Evolutionary conservation across 495 filamentous ascomycete species (phyloP).

Genomic region (Penicillium coprophilum): DNA sequence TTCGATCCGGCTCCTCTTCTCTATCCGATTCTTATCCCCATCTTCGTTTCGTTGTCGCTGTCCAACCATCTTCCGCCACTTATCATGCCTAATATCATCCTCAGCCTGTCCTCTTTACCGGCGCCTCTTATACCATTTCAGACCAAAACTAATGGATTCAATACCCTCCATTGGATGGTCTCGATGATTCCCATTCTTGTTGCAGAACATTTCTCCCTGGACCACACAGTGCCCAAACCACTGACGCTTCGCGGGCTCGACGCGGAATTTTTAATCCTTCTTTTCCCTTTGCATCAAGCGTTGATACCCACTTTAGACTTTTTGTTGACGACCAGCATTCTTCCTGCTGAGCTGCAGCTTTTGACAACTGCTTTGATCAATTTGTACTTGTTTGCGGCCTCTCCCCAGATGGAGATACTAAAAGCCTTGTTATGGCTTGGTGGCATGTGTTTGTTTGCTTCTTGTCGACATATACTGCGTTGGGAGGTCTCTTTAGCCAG

Average conservation of each 20-base stretch:
- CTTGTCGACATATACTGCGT: conserved; percentile 71
- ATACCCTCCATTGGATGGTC: conserved; percentile 70
- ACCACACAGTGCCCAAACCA: conserved; percentile 30
- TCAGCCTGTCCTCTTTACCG: conserved; percentile 78
- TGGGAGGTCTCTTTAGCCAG: conserved; percentile 85
- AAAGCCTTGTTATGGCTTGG: conserved; percentile 85
- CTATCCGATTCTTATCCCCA: conserved; percentile 75
- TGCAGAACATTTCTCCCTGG: conserved; percentile 44
- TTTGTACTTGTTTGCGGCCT: conserved; percentile 70
- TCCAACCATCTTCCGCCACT: conserved; percentile 52
- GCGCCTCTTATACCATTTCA: conserved; percentile 65
- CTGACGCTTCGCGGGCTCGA: conserved; percentile 46
- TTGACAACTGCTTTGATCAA: conserved; percentile 82
- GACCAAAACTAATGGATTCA: conserved; percentile 52
- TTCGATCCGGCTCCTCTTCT: conserved; percentile 92
- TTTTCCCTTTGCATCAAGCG: conserved; percentile 85
- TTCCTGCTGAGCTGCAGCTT: conserved; percentile 83
- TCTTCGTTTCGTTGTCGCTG: conserved; percentile 78
- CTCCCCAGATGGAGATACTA: conserved; percentile 82
- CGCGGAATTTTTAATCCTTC: conserved; percentile 61
- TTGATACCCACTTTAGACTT: conserved; percentile 71
- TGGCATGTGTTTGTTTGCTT: conserved; percentile 70
- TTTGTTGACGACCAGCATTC: conserved; percentile 82
- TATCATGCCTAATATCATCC: conserved; percentile 74
- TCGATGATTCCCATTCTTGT: conserved; percentile 61